Conservation (phyloP, 345 rosid genomes). For the Hypericum perforatum region DNA sequence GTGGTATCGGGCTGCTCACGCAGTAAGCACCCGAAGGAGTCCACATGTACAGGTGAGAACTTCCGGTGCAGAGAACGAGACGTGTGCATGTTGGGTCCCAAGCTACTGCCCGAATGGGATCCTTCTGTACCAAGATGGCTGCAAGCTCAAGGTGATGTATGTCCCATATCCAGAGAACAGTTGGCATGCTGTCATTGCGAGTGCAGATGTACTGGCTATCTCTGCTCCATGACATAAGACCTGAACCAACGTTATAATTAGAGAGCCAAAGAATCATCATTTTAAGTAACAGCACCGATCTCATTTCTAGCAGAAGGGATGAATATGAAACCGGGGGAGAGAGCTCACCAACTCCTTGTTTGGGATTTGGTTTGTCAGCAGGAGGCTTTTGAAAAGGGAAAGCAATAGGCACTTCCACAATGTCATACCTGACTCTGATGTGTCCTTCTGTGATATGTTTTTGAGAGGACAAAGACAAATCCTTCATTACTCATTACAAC, state of each 20-base stretch:
- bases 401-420: constrained; percentile 61
- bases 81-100: constrained; percentile 89
- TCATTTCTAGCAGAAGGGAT: not conserved
- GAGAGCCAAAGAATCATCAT: not conserved
- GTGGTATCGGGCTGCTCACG: constrained; percentile 60
- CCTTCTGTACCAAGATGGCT: constrained; percentile 84
- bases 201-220: constrained; percentile 82
- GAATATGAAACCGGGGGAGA: not conserved
- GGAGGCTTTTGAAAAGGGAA: constrained; percentile 82
- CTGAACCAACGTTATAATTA: constrained; percentile 26
- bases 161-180: constrained; percentile 93
- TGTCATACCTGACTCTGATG: constrained; percentile 68
- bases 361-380: constrained; percentile 86
- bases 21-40: constrained; percentile 91
- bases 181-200: constrained; percentile 86
- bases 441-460: constrained; percentile 63
- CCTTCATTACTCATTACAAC: not conserved
- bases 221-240: constrained; percentile 89
- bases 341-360: constrained; percentile 87
- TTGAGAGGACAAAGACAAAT: constrained; percentile 3
- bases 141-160: constrained; percentile 69
- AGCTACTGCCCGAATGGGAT: constrained; percentile 71
- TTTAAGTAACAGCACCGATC: too few relatives aligned
- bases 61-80: constrained; percentile 78
- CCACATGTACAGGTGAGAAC: constrained; percentile 91